Base-by-base conservation (phyloP, 176 grass and related monocot genomes). In the Zoysia japonica region DNA sequence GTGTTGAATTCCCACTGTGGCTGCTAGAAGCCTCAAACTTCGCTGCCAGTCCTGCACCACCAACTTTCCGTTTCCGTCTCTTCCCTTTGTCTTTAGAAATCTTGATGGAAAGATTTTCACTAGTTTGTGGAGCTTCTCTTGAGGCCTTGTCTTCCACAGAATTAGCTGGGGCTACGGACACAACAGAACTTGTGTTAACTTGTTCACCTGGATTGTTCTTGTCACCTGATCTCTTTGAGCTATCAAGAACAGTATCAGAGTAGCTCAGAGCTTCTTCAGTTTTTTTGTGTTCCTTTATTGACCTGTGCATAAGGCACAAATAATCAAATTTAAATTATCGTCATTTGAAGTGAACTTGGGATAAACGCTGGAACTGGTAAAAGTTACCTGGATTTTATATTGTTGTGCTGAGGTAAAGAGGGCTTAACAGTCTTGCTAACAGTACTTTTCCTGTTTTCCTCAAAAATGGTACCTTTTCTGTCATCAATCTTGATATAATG, bases 21-120 rank as follows among this genome's bases (percentile, higher is more conserved):
- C 92, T 99, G 67, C 96, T 99, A 55, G 96, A 99, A 85, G 84
- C 96, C 86, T 99, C 96, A 77, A 93, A 80, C 71, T 95, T 99
- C 28, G 84, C 57, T 65, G 86, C 85, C 41, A 89, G 84, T 82
- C 87, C 90, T 15, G 74, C 61, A 72, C 74, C 80, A 44, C 73
- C 80, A 40, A 72, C 67, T 78, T 77, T 85, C 51, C 78, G 70
- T 75, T 88, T 95, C 65, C 85, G 92, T 70, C 86, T 67, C 63
- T 76, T 89, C 38, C 89, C 83, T 89, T 89, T 94, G 9, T 93
- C 89, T 89, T 84, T 80, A 56, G 80, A 45, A 68, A 99, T 85
- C 70, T 42, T 95, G 15, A 99, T 89, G 13, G 92, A 91, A 38
- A 99, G 90, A 67, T 87, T 92, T 54, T 75, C 88, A 68, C 67